Conservation (phyloP, 1,139 yeast genomes). For the Blastobotrys illinoisensis region DNA sequence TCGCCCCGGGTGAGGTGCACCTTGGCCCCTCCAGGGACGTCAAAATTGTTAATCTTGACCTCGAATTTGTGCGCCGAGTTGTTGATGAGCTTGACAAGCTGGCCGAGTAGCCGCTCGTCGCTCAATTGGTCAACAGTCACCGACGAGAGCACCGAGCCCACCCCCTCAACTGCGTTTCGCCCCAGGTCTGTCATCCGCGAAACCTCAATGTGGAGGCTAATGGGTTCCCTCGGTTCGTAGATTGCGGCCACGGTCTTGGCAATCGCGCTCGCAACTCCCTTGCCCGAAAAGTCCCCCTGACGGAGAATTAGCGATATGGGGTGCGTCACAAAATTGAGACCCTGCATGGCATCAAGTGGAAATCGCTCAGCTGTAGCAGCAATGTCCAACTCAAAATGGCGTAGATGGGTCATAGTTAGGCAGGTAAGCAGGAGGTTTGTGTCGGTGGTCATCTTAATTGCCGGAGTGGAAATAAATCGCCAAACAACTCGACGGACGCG, state of each 20-base stretch:
- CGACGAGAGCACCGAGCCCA: not conserved
- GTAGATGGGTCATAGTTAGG: too few species aligned
- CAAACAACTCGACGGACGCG: too few species aligned
- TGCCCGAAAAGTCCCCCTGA: not conserved
- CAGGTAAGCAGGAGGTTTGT: too few species aligned
- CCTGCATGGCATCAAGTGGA: too few species aligned
- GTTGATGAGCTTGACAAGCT: not conserved
- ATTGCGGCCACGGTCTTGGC: not conserved
- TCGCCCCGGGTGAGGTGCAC: not conserved
- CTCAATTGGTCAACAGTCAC: not conserved
- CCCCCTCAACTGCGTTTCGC: not conserved
- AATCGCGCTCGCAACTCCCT: not conserved
- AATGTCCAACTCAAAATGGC: too few species aligned
- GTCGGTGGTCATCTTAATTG: too few species aligned
- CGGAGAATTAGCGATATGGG: too few species aligned
- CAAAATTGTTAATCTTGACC: not conserved
- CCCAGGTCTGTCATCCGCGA: not conserved
- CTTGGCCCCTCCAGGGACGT: not conserved
- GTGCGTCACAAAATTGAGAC: too few species aligned
- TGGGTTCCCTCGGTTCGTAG: not conserved
- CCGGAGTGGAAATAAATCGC: too few species aligned
- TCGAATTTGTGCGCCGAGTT: not conserved
- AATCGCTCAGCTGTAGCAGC: too few species aligned
- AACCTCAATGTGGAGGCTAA: not conserved
- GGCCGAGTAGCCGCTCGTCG: not conserved